Evolutionary conservation across 1,284 basidiomycete genomes (phyloP).

Genomic region (Leccinum laetum): DNA sequence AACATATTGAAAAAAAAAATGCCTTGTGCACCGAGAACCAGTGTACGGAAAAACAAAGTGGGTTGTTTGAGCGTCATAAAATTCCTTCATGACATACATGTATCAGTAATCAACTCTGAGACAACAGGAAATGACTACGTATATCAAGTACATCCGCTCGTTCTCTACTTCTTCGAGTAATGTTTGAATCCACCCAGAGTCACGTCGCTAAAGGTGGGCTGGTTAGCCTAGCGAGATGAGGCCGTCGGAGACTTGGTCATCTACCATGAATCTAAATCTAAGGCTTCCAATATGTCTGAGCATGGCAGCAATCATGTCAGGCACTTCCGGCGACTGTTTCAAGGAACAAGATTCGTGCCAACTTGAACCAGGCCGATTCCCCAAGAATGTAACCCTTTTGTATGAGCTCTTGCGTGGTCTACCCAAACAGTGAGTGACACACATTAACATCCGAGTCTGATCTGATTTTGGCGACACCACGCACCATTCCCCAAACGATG

Average conservation of each 20-base stretch:
- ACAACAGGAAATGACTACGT: constrained; percentile 5
- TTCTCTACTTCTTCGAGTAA: constrained; percentile 94
- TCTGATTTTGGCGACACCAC: not conserved
- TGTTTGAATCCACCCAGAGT: constrained; percentile 87
- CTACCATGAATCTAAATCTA: constrained; percentile 72
- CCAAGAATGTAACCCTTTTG: constrained; percentile 68
- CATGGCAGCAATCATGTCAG: constrained; percentile 92
- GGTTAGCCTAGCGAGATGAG: constrained; percentile 12
- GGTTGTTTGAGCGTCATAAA: constrained; percentile 89
- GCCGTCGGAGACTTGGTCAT: constrained; percentile 14
- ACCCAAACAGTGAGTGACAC: too few species aligned
- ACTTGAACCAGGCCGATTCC: constrained; percentile 81
- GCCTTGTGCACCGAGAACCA: constrained; percentile 87
- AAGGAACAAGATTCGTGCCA: constrained; percentile 85
- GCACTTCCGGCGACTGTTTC: constrained; percentile 91
- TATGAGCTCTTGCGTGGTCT: too few species aligned
- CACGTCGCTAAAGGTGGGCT: constrained; percentile 58
- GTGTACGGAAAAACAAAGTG: constrained; percentile 72
- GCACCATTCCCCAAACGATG: constrained; percentile 13
- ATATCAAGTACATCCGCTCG: constrained; percentile 94
- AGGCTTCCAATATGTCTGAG: constrained; percentile 83
- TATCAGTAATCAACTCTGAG: constrained; percentile 11
- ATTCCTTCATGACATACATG: constrained; percentile 51
- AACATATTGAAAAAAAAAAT: constrained; percentile 93
- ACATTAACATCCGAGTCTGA: too few species aligned